Base-by-base conservation (phyloP, 345 rosid genomes). In the Excoecaria agallocha region DNA sequence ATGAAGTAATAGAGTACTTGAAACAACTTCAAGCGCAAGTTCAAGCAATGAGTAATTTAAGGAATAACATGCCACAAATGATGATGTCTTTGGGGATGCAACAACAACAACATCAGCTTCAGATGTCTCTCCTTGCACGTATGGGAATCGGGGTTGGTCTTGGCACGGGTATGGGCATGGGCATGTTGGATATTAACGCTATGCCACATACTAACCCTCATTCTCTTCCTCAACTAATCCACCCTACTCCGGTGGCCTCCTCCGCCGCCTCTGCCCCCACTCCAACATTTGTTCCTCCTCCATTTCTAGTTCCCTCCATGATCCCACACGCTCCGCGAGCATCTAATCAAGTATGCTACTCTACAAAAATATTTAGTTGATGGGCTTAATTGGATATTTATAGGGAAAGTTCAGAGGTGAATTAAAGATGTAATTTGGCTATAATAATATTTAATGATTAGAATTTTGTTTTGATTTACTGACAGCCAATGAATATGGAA, bases 1-100 rank as follows among this genome's bases (percentile, higher is more conserved):
- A 86, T 55, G 90, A 89, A 63, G 90, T 87, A 49, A 89, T 89
- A 8, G 85, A 85, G 43, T 87, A 87, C 70, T n/a, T 89, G 43
- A 89, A 85, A 74, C 87, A 82, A 60, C 84, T 87, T 3, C 87
- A 87, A 70, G 82, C 88, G 54, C 93, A 87, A 74, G 85, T 89
- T 24, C 89, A 85, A 65, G 71, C 79, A 69, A 79, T 77, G 87
- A 80, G 69, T 30, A 22, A 12, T n/a, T 19, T 77, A 46, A 75
- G 84, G 68, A 84, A 77, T 24, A 84, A 66, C 62, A 78, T 84
- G 75, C 88, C 83, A 13, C 91, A 77, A 8, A 83, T 86, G 86
- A 82, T 85, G 86, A 80, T 87, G 76, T 87, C 84, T 13, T 35
- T 77, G 9, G 83, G 69, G 43, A 72, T 77, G 69, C 83, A 78